phyloP scores from a whole-genome alignment of 441 rosid genomes.

The Croton laevigatus region DNA sequence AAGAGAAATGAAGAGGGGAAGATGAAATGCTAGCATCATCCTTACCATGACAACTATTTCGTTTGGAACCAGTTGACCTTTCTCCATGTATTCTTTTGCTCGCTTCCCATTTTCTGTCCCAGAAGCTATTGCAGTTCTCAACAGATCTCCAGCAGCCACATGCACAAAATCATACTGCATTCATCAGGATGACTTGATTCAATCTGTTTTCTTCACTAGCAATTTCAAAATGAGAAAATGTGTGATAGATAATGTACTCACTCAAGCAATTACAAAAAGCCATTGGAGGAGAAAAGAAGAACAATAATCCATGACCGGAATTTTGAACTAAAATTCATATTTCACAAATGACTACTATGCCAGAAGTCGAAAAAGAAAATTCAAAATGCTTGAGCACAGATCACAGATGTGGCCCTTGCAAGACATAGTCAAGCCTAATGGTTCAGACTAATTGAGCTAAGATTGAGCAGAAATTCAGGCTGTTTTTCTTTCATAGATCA shows the following conservation, averaged over 20 bases:
- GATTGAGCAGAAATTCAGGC: background rate
- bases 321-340: background rate
- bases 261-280: conserved; percentile 9
- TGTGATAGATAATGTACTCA: conserved; percentile 18
- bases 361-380: background rate
- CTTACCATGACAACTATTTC: conserved; percentile 72
- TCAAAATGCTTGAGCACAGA: background rate
- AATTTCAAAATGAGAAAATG: conserved; percentile 27
- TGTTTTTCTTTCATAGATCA: background rate
- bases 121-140: conserved; percentile 71
- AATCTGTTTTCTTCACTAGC: conserved; percentile 34
- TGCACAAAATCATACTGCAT: conserved; percentile 93
- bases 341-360: background rate
- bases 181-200: conserved; percentile 37
- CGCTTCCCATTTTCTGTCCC: conserved; percentile 82
- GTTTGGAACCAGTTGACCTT: conserved; percentile 74
- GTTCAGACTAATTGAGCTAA: background rate
- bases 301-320: conserved; percentile 16
- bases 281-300: conserved; percentile 1
- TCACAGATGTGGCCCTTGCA: background rate
- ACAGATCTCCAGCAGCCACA: conserved; percentile 87
- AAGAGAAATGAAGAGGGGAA: background rate
- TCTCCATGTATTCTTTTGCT: conserved; percentile 85
- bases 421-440: background rate
- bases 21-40: background rate